These are phyloP conservation scores for Leishmania braziliensis DNA, from an alignment of 208 protist genomes.

Conservation along the genomic window DNA sequence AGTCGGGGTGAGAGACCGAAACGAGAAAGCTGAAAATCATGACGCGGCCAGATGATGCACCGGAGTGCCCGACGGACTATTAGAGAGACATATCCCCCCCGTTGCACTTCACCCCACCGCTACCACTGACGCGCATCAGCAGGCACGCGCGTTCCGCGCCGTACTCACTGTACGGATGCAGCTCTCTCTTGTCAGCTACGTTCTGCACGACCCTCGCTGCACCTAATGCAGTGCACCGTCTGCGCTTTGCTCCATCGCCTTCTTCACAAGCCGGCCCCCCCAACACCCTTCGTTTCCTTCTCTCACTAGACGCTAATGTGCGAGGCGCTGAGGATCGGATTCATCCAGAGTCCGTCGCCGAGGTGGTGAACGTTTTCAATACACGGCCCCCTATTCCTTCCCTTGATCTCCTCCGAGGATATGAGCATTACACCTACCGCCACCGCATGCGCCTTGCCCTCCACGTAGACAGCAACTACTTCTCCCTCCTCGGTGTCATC, in stretches of 20 bases:
- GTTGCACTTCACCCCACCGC: neutral
- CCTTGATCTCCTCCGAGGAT: constrained; percentile 92
- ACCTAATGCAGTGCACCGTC: neutral
- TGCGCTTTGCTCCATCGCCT: neutral
- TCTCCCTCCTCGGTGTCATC: constrained; percentile 53
- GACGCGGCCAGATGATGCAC: neutral
- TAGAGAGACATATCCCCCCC: neutral
- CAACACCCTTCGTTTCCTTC: neutral
- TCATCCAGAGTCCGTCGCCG: constrained; percentile 97
- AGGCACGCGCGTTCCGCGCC: neutral
- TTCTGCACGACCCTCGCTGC: neutral
- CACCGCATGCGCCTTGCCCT: constrained; percentile 97
- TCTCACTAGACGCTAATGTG: constrained; percentile 66
- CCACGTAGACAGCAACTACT: constrained; percentile 92
- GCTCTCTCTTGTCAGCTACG: neutral
- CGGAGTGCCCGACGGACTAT: neutral
- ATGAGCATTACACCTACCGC: constrained; percentile 94
- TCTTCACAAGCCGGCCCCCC: neutral
- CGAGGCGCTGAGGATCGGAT: constrained; percentile 81
- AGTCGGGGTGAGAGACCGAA: neutral
- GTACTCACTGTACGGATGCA: neutral
- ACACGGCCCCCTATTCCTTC: constrained; percentile 92
- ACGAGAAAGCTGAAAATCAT: neutral
- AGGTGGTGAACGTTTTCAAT: constrained; percentile 97
- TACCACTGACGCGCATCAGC: neutral